Base-by-base conservation (phyloP, 1,284 basidiomycete genomes). In the Pseudozyma sp. region DNA sequence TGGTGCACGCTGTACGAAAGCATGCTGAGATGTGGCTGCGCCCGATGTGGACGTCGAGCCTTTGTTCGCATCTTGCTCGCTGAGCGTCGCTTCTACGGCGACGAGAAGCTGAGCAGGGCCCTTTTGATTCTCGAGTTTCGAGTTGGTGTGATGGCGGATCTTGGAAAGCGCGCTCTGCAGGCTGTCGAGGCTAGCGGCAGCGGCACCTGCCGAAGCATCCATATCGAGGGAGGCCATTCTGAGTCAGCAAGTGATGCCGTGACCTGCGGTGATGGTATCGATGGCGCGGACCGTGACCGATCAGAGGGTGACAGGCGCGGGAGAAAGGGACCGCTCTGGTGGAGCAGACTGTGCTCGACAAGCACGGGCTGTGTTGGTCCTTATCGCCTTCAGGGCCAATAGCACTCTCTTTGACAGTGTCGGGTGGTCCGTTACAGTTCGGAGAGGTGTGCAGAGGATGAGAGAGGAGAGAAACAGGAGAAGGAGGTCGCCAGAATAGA, bases 31-130 rank as follows among this genome's bases (percentile, higher is more conserved):
- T 94, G 87, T 97, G 96, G 40, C 94, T 30, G 61, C 70, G n/a
- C 56, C 60, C 0, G 64, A 58, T 24, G 93, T 1, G 90, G 89
- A 40, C 85, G 85, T 49, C 58, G 91, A 57, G 5, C 48, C 61
- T 9, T 65, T 48, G 11, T 50, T 16, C 88, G n/a, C 90, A 86
- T 88, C 88, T 72, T 93, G 92, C 76, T 94, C 92, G 55, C 88
- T 87, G 77, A 99, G 89, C 11, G 94, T 96, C 2, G 90, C 88
- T 85, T 99, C 97, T 79, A 99, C 88, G 16, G 95, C 97, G 59
- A 88, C 86, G 45, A 99, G 89, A 19, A 99, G 89, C 57, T 90
- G 91, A 14, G 97, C 97, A 3, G 94, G 94, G 54, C 92, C 89
- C 82, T 93, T 93, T 86, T 98, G 94, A 82, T 97, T 93, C 1